Evolutionary conservation across 1,284 basidiomycete species (phyloP).

Genomic region (Coniferiporia sulphurascens): DNA sequence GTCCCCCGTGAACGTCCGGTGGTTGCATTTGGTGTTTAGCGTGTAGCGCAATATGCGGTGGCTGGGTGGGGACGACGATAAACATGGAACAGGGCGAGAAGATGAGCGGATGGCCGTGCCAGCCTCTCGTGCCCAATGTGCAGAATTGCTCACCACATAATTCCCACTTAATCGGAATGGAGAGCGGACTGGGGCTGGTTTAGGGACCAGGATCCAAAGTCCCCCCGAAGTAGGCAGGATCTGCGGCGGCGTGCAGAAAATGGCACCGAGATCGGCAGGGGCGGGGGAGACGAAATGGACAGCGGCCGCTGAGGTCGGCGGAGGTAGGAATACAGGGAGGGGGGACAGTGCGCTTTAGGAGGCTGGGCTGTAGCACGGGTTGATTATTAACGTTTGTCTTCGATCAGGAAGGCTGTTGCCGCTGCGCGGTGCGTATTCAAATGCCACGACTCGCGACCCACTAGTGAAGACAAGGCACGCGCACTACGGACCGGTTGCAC

Average conservation of each 20-base stretch:
- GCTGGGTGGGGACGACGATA: slow-evolving; percentile 26
- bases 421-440: slow-evolving; percentile 3
- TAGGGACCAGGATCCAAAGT: neutral
- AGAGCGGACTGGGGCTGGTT: neutral
- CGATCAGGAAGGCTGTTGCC: slow-evolving; percentile 9
- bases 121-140: neutral
- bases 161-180: neutral
- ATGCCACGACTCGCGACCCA: neutral
- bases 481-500: neutral
- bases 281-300: slow-evolving; percentile 19
- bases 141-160: slow-evolving; percentile 11
- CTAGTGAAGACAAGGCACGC: neutral
- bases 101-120: too few relatives aligned
- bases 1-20: slow-evolving; percentile 49
- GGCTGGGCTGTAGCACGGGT: slow-evolving; percentile 2
- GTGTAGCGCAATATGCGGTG: slow-evolving; percentile 54
- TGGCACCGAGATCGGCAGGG: slow-evolving; percentile 7
- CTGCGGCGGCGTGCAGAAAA: neutral
- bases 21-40: slow-evolving; percentile 46
- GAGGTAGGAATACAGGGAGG: slow-evolving; percentile 47
- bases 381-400: slow-evolving; percentile 8
- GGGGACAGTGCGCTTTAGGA: slow-evolving; percentile 19
- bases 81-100: slow-evolving; percentile 9
- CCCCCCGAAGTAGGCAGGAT: neutral
- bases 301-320: slow-evolving; percentile 46